Evolutionary conservation across 805 yeast genomes (phyloP), one percentile per base, ranked within the genome.

Genomic region (Priceomyces carsonii): DNA sequence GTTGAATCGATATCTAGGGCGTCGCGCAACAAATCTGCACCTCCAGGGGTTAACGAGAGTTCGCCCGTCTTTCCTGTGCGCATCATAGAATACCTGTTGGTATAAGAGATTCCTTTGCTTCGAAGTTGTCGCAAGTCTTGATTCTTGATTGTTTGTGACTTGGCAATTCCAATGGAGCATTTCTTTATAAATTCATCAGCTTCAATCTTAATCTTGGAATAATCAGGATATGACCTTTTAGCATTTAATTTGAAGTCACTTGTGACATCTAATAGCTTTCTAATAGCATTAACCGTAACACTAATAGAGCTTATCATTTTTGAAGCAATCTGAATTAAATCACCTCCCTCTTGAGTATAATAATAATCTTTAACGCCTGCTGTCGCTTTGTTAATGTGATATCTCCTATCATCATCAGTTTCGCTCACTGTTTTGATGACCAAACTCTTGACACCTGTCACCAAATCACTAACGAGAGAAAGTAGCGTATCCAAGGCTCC

Each of bases 191-290:
- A 84, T 6, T 69, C 71, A 6, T 70, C 73, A 0, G 89, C 80
- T 5, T 79, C 71, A 3, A 85, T 70, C 39, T 73, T 69, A 57
- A 80, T 74, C 17, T 55, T 57, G 7, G 71, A 58, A 44, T 83
- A 83, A 53, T 85, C 84, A 1, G 87, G 82, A 50, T 83, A 85
- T 14, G 76, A 64, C 49, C 88, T 71, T 26, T 77, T 80, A 1
- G 66, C 55, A 15, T 78, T 73, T 29, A 84, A 60, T 47, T 72
- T 73, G 53, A 82, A 81, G 44, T 82, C 85, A n/a, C 84, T 84
- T n/a, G 80, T 73, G 13, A 77, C 52, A 7, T 74, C 67, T 19
- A 82, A 53, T 26, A 80, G 65, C 37, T 63, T 69, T 42, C 73
- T 57, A 35, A 82, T 79, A 7, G 78, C 74, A 1, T 58, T 49